Base-by-base conservation (phyloP, 2,329 filamentous ascomycete species). In the Trichoderma arundinaceum region DNA sequence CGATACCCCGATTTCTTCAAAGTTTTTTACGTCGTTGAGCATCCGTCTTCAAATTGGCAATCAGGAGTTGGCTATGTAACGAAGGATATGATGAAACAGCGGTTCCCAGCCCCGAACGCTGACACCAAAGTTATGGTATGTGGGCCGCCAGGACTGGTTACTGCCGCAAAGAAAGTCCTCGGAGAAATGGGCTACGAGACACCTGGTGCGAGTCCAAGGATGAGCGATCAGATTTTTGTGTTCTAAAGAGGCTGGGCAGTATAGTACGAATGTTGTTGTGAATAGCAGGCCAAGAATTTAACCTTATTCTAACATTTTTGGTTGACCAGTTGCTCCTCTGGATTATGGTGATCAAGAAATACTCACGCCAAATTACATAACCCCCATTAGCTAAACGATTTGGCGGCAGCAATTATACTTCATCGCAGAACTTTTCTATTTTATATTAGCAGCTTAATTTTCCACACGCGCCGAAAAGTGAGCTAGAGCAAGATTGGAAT, bases 61-160 rank as follows among this genome's bases (percentile, higher is more conserved):
- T 79, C 77, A 46, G 82, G 81, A 2, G 75, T 70, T 0, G 86
- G 86, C 0, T 84, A 79, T 62, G 81, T 88, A 1, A 86, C 80
- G 0, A 77, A 78, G 46, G 80, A 83, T 0, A 71, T 87, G 39
- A 80, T 89, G 70, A 51, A 65, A 57, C 77, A 84, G 67, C 77
- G 72, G 39, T 76, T 89, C 54, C 85, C 86, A 0, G 68, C 70
- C 0, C 75, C 85, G 0, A 33, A 71, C 0, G 82, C 84, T 13
- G 79, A 79, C 1, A 88, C 17, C 35, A 54, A 86, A 72, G 72
- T 86, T 7, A 77, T 88, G 77, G 74, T 89, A 1, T 89, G 87
- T 69, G 87, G 87, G 0, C 87, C 87, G 0, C 86, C 86, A 0
- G 82, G 82, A 0, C 86, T 89, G 85, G 76, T 89, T 1, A 82